Evolutionary conservation across 139 green algal genomes (phyloP).

Genomic region (Microglena sp.): DNA sequence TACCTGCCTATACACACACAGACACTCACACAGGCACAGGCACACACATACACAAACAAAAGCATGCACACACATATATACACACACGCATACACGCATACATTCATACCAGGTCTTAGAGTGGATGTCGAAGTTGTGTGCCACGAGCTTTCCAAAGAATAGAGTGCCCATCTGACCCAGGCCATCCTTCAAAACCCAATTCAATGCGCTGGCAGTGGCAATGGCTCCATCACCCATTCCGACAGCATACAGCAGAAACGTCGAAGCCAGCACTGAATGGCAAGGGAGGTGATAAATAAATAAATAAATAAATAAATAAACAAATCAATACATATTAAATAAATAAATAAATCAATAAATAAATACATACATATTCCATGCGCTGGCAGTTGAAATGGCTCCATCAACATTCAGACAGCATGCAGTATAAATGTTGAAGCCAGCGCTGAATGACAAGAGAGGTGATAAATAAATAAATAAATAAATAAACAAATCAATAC

Average conservation of each 20-base stretch:
- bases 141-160: conserved; percentile 60
- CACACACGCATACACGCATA: neutral
- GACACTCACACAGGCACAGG: neutral
- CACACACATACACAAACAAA: neutral
- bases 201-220: conserved; percentile 56
- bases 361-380: conserved; percentile 34
- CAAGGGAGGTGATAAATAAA: neutral
- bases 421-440: conserved; percentile 74
- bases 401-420: conserved; percentile 50
- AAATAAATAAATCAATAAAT: neutral
- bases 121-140: conserved; percentile 65
- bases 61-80: neutral
- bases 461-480: neutral
- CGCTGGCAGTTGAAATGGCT: conserved; percentile 55
- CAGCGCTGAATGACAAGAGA: conserved; percentile 31
- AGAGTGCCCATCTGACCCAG: conserved; percentile 63
- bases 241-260: conserved; percentile 72
- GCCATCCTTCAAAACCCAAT: conserved; percentile 62
- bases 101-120: conserved; percentile 45
- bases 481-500: neutral
- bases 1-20: neutral
- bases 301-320: neutral
- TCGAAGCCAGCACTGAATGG: conserved; percentile 49
- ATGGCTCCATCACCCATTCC: conserved; percentile 56
- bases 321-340: neutral